Conservation (phyloP, 1,284 basidiomycete genomes). For the Ustilago nuda region DNA sequence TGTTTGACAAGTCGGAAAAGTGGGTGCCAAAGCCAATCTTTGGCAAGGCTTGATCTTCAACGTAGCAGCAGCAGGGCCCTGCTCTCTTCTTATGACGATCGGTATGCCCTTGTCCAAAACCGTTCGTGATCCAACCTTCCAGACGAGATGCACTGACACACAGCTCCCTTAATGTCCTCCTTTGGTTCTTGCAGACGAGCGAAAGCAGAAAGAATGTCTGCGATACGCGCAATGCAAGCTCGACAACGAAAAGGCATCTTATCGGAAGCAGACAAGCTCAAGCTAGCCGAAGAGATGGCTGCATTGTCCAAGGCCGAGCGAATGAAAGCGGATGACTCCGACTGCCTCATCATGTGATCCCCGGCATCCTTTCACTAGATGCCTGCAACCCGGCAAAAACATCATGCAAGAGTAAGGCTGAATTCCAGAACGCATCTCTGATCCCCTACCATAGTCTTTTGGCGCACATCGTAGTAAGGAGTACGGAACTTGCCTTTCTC, state of each 20-base stretch:
- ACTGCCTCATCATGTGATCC: slow-evolving; percentile 45
- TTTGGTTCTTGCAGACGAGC: slow-evolving; percentile 43
- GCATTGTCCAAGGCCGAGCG: slow-evolving; percentile 32
- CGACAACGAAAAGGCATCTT: slow-evolving; percentile 57
- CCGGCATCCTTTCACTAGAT: neutral
- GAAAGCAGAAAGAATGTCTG: slow-evolving; percentile 53
- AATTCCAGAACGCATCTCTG: neutral
- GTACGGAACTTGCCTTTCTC: too few relatives aligned
- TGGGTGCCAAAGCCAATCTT: slow-evolving; percentile 62
- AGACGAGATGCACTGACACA: neutral
- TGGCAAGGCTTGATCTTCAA: slow-evolving; percentile 45
- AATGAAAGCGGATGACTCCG: slow-evolving; percentile 36
- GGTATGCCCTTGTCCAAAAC: slow-evolving; percentile 30
- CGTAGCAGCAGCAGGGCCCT: slow-evolving; percentile 9
- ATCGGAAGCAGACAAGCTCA: slow-evolving; percentile 47
- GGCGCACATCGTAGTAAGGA: too few relatives aligned
- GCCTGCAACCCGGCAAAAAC: neutral
- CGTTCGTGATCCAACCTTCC: neutral
- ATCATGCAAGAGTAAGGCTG: neutral
- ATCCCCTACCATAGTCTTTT: neutral
- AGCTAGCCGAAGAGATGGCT: slow-evolving; percentile 62
- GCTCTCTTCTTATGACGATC: slow-evolving; percentile 21
- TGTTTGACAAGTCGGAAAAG: slow-evolving; percentile 61
- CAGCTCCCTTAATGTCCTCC: neutral
- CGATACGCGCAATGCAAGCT: slow-evolving; percentile 55